Evolutionary conservation across 2,329 filamentous ascomycete species (phyloP).

Genomic region (Venturia pyrina): DNA sequence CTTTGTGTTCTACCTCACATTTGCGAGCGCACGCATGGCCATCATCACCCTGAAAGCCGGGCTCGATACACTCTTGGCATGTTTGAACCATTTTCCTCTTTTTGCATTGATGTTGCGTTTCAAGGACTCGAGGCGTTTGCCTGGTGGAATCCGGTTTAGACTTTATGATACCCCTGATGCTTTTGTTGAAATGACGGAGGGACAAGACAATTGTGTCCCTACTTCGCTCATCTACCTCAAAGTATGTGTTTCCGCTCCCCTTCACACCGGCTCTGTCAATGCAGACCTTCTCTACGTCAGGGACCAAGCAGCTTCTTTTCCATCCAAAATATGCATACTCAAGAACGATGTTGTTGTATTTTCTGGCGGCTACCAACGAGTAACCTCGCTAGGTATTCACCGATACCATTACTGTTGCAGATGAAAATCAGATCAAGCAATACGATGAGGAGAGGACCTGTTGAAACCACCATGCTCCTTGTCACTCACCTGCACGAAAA

Average conservation of each 20-base stretch:
- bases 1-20: slow-evolving; percentile 92
- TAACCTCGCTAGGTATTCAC: not conserved
- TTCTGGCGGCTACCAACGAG: not conserved
- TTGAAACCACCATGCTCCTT: not conserved
- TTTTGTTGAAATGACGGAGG: slow-evolving; percentile 27
- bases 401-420: not conserved
- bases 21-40: slow-evolving; percentile 85
- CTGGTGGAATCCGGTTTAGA: slow-evolving; percentile 85
- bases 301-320: no score
- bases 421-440: not conserved
- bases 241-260: slow-evolving; percentile 37
- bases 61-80: slow-evolving; percentile 85
- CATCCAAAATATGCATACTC: not conserved
- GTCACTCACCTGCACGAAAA: no score
- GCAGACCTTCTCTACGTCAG: not conserved
- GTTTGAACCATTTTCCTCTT: slow-evolving; percentile 91
- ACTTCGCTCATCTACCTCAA: slow-evolving; percentile 82
- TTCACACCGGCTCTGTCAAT: not conserved
- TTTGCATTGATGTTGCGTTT: slow-evolving; percentile 94
- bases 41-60: slow-evolving; percentile 89
- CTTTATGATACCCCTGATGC: slow-evolving; percentile 54
- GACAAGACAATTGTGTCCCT: slow-evolving; percentile 35
- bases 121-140: slow-evolving; percentile 83
- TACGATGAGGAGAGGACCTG: not conserved
- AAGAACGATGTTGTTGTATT: not conserved